These are phyloP conservation scores for Castanea mollissima DNA, from an alignment of 306 rosid species.

Conservation along the genomic window DNA sequence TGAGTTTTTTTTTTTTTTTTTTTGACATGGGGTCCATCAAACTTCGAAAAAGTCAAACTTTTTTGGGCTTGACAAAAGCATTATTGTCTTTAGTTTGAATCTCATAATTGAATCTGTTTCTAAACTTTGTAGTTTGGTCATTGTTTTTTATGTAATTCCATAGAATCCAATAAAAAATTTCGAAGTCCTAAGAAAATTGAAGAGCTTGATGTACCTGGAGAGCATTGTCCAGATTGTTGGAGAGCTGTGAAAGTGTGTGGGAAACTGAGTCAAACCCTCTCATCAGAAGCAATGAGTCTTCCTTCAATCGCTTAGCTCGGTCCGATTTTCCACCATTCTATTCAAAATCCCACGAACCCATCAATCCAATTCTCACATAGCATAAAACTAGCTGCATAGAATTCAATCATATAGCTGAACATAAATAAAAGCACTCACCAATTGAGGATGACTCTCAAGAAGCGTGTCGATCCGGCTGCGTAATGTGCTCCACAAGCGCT, in stretches of 20 bases:
- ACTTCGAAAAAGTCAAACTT: too few relatives aligned
- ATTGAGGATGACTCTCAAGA: constrained; percentile 31
- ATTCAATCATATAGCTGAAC: background rate
- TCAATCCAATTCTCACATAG: background rate
- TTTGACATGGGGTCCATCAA: too few relatives aligned
- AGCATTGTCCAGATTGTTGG: constrained; percentile 74
- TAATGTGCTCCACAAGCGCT: constrained; percentile 76
- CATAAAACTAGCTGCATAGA: background rate
- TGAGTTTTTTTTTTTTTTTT: too few relatives aligned
- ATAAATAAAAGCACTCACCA: constrained; percentile 23
- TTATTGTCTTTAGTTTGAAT: too few relatives aligned
- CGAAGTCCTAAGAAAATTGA: background rate
- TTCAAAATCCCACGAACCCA: background rate
- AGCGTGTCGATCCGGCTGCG: constrained; percentile 47
- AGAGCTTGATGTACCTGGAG: constrained; percentile 51
- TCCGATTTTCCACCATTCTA: constrained; percentile 40
- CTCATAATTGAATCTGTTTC: too few relatives aligned
- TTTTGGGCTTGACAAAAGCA: too few relatives aligned
- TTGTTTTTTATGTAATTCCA: background rate
- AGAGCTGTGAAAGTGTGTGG: constrained; percentile 66
- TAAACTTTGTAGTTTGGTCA: background rate
- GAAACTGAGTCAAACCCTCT: constrained; percentile 90
- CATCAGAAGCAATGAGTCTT: constrained; percentile 65
- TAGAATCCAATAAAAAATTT: background rate
- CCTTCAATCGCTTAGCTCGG: constrained; percentile 46